phyloP scores from a whole-genome alignment of 805 yeast species.

The Candida maris region DNA sequence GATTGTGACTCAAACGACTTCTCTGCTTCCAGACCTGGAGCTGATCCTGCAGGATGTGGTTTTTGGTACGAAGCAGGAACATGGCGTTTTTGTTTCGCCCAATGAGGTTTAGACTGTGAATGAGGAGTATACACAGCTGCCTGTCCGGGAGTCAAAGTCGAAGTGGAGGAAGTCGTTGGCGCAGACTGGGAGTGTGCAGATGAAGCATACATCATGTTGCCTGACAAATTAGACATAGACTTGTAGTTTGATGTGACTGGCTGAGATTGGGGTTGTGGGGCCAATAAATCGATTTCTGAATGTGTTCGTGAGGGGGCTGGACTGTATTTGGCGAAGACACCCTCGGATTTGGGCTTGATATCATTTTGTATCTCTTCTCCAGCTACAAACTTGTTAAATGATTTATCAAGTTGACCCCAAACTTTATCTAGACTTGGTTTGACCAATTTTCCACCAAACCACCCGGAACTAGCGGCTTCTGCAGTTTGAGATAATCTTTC shows the following conservation, averaged over 20 bases:
- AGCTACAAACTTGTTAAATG: constrained; percentile 73
- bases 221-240: constrained; percentile 4
- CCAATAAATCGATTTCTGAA: constrained; percentile 35
- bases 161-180: constrained; percentile 22
- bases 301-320: constrained; percentile 63
- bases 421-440: constrained; percentile 53
- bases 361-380: constrained; percentile 65
- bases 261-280: constrained; percentile 19
- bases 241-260: constrained; percentile 16
- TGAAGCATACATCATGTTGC: constrained; percentile 8
- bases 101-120: constrained; percentile 10
- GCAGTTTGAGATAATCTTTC: constrained; percentile 43
- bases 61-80: constrained; percentile 11
- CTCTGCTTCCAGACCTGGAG: neutral
- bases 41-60: neutral
- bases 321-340: constrained; percentile 67
- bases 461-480: constrained; percentile 42
- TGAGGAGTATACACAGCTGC: constrained; percentile 11
- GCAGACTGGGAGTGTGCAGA: constrained; percentile 21
- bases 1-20: neutral
- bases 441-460: constrained; percentile 61
- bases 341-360: constrained; percentile 36
- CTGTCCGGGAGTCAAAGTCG: constrained; percentile 14
- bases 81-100: constrained; percentile 7
- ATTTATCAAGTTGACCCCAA: constrained; percentile 85